phyloP scores from a whole-genome alignment of 2,329 filamentous ascomycete species.

The Pyrenochaeta sp. region DNA sequence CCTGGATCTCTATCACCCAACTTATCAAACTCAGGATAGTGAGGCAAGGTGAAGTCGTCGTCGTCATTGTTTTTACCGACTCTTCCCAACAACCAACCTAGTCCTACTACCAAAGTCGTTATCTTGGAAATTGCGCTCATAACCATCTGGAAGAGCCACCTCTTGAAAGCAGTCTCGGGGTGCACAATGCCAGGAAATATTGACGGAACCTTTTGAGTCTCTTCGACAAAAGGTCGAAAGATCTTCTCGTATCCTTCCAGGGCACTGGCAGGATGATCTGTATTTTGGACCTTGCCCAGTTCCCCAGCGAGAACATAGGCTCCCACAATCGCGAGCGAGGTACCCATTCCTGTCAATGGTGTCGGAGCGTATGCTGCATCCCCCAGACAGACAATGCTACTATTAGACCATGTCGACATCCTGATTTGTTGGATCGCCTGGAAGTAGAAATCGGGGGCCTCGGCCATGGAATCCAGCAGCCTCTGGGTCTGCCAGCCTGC shows the following conservation, averaged over 20 bases:
- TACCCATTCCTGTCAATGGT: slow-evolving; percentile 54
- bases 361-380: slow-evolving; percentile 63
- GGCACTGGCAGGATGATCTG: slow-evolving; percentile 20
- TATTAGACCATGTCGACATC: slow-evolving; percentile 53
- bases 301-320: slow-evolving; percentile 50
- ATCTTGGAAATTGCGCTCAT: slow-evolving; percentile 14
- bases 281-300: slow-evolving; percentile 15
- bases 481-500: slow-evolving; percentile 56
- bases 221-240: slow-evolving; percentile 34
- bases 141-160: slow-evolving; percentile 26
- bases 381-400: slow-evolving; percentile 60
- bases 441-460: slow-evolving; percentile 57
- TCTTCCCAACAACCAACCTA: slow-evolving; percentile 15
- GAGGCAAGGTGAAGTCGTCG: slow-evolving; percentile 22
- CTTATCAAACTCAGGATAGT: slow-evolving; percentile 15
- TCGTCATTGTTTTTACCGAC: slow-evolving; percentile 10
- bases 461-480: slow-evolving; percentile 52
- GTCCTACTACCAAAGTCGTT: too few species aligned
- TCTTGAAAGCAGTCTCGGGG: slow-evolving; percentile 26
- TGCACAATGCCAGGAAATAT: slow-evolving; percentile 29
- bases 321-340: slow-evolving; percentile 47
- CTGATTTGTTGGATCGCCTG: slow-evolving; percentile 56
- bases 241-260: slow-evolving; percentile 30
- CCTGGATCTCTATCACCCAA: too few species aligned
- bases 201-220: slow-evolving; percentile 35